Evolutionary conservation across 2,329 filamentous ascomycete genomes (phyloP).

Genomic region (Huntiella savannae): DNA sequence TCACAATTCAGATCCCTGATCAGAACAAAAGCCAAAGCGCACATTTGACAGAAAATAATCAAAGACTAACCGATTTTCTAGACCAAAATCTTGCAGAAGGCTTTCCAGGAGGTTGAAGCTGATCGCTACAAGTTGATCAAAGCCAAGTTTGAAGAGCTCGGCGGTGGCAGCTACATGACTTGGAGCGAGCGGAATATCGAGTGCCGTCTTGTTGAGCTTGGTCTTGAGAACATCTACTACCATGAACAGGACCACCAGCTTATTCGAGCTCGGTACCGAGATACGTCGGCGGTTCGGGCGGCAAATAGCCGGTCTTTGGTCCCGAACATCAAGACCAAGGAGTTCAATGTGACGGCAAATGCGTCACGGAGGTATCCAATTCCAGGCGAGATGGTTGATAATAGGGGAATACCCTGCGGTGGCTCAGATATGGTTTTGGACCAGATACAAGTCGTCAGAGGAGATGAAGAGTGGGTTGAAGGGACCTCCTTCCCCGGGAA

Average conservation of each 20-base stretch:
- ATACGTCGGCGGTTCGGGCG: not conserved
- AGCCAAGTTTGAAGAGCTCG: slow-evolving; percentile 27
- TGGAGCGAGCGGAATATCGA: slow-evolving; percentile 32
- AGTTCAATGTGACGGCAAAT: not conserved
- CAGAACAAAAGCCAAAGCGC: not conserved
- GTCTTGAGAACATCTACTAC: slow-evolving; percentile 24
- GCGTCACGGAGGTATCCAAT: too few relatives aligned
- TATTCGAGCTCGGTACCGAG: not conserved
- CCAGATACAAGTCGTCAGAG: too few relatives aligned
- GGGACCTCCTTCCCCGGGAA: not conserved
- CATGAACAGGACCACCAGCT: slow-evolving; percentile 7
- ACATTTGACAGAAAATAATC: not conserved
- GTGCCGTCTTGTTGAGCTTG: slow-evolving; percentile 28
- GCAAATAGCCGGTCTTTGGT: not conserved
- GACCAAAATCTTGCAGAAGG: slow-evolving; percentile 23
- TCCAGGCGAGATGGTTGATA: too few relatives aligned
- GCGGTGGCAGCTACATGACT: slow-evolving; percentile 28
- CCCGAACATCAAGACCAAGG: not conserved
- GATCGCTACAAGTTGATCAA: slow-evolving; percentile 25
- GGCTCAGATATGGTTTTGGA: too few relatives aligned
- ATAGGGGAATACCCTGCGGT: too few relatives aligned
- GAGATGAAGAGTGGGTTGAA: not conserved
- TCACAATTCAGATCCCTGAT: too few relatives aligned
- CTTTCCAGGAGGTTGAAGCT: slow-evolving; percentile 23
- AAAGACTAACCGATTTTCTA: slow-evolving; percentile 14